Conservation (phyloP, 352 stramenopile genomes). For the Globisporangium irregulare region DNA sequence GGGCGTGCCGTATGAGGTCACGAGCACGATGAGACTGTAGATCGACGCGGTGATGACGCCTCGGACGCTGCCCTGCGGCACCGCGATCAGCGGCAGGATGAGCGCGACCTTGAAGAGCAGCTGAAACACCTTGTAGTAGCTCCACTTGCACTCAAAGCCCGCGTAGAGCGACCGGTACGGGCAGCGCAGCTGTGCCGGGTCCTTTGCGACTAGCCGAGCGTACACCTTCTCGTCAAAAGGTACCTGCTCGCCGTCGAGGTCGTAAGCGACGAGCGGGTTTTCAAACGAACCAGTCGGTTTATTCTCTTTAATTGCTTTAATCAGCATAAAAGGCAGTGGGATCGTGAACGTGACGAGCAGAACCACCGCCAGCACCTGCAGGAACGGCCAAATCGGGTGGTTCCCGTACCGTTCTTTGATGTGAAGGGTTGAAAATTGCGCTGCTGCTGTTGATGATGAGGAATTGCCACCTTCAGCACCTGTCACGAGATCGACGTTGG, state of each 20-base stretch:
- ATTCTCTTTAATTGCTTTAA: constrained; percentile 31
- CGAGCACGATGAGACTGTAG: constrained; percentile 26
- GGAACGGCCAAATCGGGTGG: constrained; percentile 25
- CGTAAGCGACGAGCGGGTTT: constrained; percentile 37
- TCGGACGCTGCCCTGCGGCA: constrained; percentile 16
- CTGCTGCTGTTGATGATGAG: no score
- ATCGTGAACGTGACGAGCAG: constrained; percentile 38
- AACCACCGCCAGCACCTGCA: constrained; percentile 19
- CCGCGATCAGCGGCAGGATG: constrained; percentile 29
- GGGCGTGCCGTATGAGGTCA: constrained; percentile 34
- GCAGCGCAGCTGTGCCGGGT: constrained; percentile 44
- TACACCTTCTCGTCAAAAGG: constrained; percentile 49
- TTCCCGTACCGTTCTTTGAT: constrained; percentile 20
- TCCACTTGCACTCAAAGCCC: constrained; percentile 46
- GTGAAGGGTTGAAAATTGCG: not conserved
- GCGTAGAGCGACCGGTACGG: constrained; percentile 52
- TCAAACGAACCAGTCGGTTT: constrained; percentile 36
- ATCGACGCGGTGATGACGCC: constrained; percentile 24
- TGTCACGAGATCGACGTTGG: not conserved
- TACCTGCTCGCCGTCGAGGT: constrained; percentile 39
- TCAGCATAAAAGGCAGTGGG: constrained; percentile 30
- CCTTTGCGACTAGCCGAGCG: constrained; percentile 27
- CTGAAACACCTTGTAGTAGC: constrained; percentile 50
- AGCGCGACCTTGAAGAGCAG: constrained; percentile 46
- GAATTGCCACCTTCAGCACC: no score